Base-by-base conservation (phyloP, 108 stramenopile species). In the Stephanodiscus minutulus region DNA sequence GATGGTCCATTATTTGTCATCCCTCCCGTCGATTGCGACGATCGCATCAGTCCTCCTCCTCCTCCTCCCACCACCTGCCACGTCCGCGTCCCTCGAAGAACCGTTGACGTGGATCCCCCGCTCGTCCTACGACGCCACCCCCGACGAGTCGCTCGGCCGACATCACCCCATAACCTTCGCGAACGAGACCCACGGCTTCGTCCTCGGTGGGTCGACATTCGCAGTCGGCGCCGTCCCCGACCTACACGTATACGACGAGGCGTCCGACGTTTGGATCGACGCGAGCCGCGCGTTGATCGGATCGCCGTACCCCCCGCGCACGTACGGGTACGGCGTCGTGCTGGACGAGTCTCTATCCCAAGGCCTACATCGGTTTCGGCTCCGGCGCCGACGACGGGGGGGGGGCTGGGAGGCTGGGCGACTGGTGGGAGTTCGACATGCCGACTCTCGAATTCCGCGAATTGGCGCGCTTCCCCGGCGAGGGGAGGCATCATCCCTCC, bases 361-460 rank as follows among this genome's bases (percentile, higher is more conserved):
- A 72, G 52, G 76, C 76, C 6, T 77, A 77, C 59, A 3, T 77
- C 31, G 76, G 76, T 0, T 55, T 71, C 43, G 76, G 76, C 5
- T 68, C 70, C 28, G 65, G 52, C 27, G 74, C 18, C 3, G 0
- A 37, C 17, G 62, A 43, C 1, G 21, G 41, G 12, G 21, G 35
- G 1, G 21, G 73, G 22, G 0, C 2, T 1, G 21, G 41, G 12
- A 17, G 35, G 1, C 21, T 79, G 22, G 0, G 0, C 3, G 78
- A 79, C 29, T 74, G 33, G 59, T 79, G 72, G 72, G 72, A 73
- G 29, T 74, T 79, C 39, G 78, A 79, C 56, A 79, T 79, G 78
- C 3, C 44, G 7, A 74, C 78, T 4, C 66, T 58, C 11, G 20
- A 3, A 12, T 79, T 71, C 58, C 56, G 28, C 11, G 5, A 54